Percentiles rank a stretch among this genome's conserved stretches.
These are phyloP conservation scores for Picea engelmannii DNA, from an alignment of 83 land plant genomes.

Conservation along the genomic window DNA sequence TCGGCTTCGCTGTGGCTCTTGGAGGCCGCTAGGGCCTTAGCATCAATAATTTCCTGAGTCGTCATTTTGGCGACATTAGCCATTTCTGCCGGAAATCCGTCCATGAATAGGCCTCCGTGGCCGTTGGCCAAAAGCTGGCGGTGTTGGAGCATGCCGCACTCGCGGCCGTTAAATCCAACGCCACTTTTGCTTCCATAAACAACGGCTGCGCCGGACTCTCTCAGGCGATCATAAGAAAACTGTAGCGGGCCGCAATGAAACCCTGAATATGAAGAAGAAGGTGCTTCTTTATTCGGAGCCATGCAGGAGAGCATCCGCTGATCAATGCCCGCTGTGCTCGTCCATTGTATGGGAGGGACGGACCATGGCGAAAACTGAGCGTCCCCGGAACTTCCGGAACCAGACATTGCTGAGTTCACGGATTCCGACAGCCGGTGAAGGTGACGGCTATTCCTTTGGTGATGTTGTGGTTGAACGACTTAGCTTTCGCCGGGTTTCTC, in stretches of 20 bases:
- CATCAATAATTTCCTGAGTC: constrained; percentile 68
- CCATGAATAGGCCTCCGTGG: constrained; percentile 6
- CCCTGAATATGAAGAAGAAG: constrained; percentile 17
- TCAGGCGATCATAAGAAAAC: constrained; percentile 9
- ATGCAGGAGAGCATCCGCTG: constrained; percentile 9
- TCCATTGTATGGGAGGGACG: constrained; percentile 6
- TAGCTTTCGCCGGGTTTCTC: not conserved
- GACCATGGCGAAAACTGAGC: not conserved
- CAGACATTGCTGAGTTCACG: constrained; percentile 12
- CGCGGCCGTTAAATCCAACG: not conserved
- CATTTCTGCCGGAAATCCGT: constrained; percentile 1
- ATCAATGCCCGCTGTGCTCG: not conserved
- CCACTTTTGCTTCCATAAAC: constrained; percentile 15
- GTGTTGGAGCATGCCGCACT: not conserved
- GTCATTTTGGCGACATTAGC: constrained; percentile 61
- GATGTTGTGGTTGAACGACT: not conserved
- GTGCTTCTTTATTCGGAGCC: constrained; percentile 10
- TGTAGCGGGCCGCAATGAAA: constrained; percentile 12
- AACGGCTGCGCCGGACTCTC: not conserved
- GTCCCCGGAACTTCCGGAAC: constrained; percentile 9
- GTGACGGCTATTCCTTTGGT: not conserved
- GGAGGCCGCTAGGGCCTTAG: constrained; percentile 31
- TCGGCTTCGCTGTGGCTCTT: constrained; percentile 74
- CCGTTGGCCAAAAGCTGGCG: constrained; percentile 16
- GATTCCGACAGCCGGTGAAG: constrained; percentile 11